Evolutionary conservation across 768 basidiomycete species (phyloP), one percentile per base, ranked within the genome.

Genomic region (Pleurotus ostreatus): DNA sequence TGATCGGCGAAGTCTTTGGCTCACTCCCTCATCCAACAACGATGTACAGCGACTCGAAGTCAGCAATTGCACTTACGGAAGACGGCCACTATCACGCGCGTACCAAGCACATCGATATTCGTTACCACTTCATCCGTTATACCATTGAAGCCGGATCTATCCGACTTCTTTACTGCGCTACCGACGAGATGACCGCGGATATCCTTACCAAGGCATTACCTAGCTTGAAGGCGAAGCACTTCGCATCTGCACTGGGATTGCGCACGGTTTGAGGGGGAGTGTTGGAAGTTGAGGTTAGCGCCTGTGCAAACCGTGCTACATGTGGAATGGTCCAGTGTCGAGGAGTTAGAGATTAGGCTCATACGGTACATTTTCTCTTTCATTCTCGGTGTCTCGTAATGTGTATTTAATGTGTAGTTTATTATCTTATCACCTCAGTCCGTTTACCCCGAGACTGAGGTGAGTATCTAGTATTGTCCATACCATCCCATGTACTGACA

Each of bases 101-200:
- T 1, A 56, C 55, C 26, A 56, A 56, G 39, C 55, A 54, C n/a
- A 56, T 56, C 22, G 55, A 56, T 49, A 54, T 56, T 15, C 34
- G 34, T 9, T 38, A 56, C 34, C 55, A 56, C 25, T 56, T 56
- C 55, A 56, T 56, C 18, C 49, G 34, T 15, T 11, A 56, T 16
- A 46, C 47, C 8, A 41, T 56, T 46, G 43, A 56, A 23, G 37
- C 26, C 5, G 23, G 55, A 2, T 23, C 41, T 4, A 48, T 63
- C 54, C 22, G 40, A 12, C 39, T 64, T 18, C 22, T 44, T 57
- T 39, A 65, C 49, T 52, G 57, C 37, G 43, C 57, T 23, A 62
- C 63, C 7, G 40, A 68, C 59, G 56, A 62, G 5, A 71, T 68
- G 59, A 39, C 57, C 1, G 70, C 71, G 8, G 68, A 72, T 52